Conservation (phyloP, 345 rosid species). For the Gossypium raimondii region DNA sequence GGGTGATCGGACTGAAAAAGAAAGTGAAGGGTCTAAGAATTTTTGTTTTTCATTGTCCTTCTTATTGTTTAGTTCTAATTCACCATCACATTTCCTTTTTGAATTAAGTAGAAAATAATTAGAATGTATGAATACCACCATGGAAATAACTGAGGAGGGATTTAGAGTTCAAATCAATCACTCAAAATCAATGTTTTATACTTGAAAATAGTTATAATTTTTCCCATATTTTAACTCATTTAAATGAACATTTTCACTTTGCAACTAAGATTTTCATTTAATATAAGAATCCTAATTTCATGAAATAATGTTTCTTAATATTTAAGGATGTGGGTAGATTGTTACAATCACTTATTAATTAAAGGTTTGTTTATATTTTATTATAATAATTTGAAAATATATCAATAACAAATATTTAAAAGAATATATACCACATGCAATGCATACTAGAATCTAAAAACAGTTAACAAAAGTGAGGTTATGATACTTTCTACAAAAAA, state of each 20-base stretch:
- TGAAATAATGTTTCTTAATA: not conserved
- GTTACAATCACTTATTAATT: not conserved
- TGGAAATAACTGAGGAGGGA: not conserved
- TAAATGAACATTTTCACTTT: not conserved
- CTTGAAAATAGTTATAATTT: not conserved
- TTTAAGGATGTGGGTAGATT: not conserved
- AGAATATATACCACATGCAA: not conserved
- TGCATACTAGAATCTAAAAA: not conserved
- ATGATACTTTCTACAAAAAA: not conserved
- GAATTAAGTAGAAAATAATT: not conserved
- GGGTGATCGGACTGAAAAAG: not conserved
- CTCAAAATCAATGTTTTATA: not conserved
- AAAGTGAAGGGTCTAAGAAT: not conserved
- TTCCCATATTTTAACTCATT: too few species aligned
- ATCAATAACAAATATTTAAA: not conserved
- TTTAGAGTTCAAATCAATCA: not conserved
- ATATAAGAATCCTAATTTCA: not conserved
- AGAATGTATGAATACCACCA: not conserved
- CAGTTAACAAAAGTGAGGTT: not conserved
- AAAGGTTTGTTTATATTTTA: not conserved
- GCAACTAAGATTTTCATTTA: not conserved
- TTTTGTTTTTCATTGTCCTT: not conserved
- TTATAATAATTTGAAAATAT: not conserved
- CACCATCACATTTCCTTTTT: not conserved
- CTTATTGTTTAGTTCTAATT: not conserved